A percentile compares a stretch with the other conserved stretches of the same genome.
Conservation (phyloP, 495 filamentous ascomycete species). For the Ramalina peruviana region DNA sequence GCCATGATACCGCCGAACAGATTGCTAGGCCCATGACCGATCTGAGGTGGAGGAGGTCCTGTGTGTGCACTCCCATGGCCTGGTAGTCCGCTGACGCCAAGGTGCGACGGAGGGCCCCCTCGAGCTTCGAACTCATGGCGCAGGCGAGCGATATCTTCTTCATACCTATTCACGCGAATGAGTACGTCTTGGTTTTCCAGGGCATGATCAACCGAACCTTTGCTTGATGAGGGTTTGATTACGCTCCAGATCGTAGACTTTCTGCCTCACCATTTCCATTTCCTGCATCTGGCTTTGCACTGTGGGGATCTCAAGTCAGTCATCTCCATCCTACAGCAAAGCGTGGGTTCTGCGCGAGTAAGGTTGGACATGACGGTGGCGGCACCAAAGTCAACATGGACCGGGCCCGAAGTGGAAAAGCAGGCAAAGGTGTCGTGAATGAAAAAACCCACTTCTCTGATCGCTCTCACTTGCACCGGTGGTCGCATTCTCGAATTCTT, state of each 20-base stretch:
- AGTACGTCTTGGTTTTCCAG: conserved; percentile 1
- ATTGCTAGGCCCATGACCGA: conserved; percentile 85
- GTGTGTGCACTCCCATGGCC: conserved; percentile 58
- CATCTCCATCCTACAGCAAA: neutral
- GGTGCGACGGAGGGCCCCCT: conserved; percentile 57
- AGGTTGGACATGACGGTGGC: no score
- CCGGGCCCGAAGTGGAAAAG: no score
- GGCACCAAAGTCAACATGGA: no score
- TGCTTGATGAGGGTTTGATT: conserved; percentile 71
- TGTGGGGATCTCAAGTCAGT: conserved; percentile 20
- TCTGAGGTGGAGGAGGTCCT: conserved; percentile 68
- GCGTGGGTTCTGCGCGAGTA: neutral
- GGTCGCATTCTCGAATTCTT: conserved; percentile 78
- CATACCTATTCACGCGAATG: conserved; percentile 48
- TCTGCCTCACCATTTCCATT: conserved; percentile 82
- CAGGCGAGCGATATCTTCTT: conserved; percentile 75
- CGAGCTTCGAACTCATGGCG: conserved; percentile 80
- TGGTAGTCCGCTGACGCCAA: conserved; percentile 38
- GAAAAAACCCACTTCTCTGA: conserved; percentile 49
- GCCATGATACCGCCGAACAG: conserved; percentile 94
- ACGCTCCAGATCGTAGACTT: conserved; percentile 82
- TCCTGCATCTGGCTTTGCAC: conserved; percentile 80
- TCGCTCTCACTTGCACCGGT: conserved; percentile 65
- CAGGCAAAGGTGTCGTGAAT: no score
- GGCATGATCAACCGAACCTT: conserved; percentile 41